Evolutionary conservation across 768 basidiomycete species (phyloP).

Genomic region (Leccinum sublutescens): DNA sequence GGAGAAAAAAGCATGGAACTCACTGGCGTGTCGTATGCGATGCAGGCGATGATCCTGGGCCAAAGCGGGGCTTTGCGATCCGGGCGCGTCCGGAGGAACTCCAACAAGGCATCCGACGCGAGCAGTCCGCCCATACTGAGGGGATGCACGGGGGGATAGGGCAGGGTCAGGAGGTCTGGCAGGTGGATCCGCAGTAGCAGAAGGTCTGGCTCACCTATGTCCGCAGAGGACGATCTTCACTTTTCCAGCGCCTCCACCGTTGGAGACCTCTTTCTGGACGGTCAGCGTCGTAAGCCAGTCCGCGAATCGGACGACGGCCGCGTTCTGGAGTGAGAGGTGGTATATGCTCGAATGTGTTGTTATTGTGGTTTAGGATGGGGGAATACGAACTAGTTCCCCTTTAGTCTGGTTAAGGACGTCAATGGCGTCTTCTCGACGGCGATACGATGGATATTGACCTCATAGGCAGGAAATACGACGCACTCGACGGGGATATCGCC

Average conservation of each 20-base stretch:
- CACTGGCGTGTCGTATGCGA: slow-evolving; percentile 92
- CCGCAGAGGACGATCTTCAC: slow-evolving; percentile 86
- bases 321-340: slow-evolving; percentile 46
- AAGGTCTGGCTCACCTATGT: slow-evolving; percentile 58
- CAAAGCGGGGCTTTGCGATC: slow-evolving; percentile 69
- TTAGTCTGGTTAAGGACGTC: slow-evolving; percentile 60
- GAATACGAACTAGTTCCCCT: slow-evolving; percentile 72
- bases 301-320: slow-evolving; percentile 80
- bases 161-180: neutral
- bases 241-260: slow-evolving; percentile 69
- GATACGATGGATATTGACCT: slow-evolving; percentile 45
- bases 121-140: slow-evolving; percentile 90
- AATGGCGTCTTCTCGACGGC: slow-evolving; percentile 3
- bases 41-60: slow-evolving; percentile 82
- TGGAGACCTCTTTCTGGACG: slow-evolving; percentile 78
- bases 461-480: slow-evolving; percentile 85
- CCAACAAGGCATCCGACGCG: slow-evolving; percentile 78
- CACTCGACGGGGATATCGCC: slow-evolving; percentile 60
- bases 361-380: neutral
- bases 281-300: slow-evolving; percentile 92
- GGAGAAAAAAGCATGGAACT: slow-evolving; percentile 22
- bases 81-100: slow-evolving; percentile 66
- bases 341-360: neutral
- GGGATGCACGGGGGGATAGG: neutral
- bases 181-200: neutral